Conservation (phyloP, 1,284 basidiomycete genomes). For the Trichosporon sp. region DNA sequence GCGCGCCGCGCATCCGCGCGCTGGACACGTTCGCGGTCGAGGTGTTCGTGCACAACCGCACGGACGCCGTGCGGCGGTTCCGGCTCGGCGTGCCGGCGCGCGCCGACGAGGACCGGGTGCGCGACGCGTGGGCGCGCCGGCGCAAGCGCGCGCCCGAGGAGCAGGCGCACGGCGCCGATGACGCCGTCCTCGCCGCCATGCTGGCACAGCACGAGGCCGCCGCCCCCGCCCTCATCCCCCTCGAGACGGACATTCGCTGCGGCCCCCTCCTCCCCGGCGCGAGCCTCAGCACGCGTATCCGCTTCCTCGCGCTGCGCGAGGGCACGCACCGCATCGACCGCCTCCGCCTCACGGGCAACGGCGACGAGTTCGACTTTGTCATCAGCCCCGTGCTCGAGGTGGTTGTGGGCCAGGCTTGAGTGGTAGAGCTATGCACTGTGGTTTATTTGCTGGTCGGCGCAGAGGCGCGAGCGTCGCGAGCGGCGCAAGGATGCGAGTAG, state of each 20-base stretch:
- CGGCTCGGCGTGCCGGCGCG: slow-evolving; percentile 65
- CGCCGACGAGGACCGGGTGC: slow-evolving; percentile 45
- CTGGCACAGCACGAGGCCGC: slow-evolving; percentile 27
- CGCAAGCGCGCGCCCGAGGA: slow-evolving; percentile 20
- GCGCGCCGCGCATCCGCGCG: slow-evolving; percentile 39
- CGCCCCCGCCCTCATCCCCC: slow-evolving; percentile 60
- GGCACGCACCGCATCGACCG: slow-evolving; percentile 73
- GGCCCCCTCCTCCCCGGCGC: slow-evolving; percentile 74
- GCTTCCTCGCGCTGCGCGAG: slow-evolving; percentile 71
- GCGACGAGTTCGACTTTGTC: slow-evolving; percentile 61
- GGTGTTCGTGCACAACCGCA: slow-evolving; percentile 82
- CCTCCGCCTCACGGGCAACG: slow-evolving; percentile 67
- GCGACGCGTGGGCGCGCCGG: slow-evolving; percentile 27
- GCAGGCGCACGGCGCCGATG: slow-evolving; percentile 27
- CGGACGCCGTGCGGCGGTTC: slow-evolving; percentile 68
- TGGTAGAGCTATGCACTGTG: too few species aligned
- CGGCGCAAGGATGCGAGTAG: too few species aligned
- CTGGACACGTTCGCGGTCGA: slow-evolving; percentile 74
- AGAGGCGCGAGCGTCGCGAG: too few species aligned
- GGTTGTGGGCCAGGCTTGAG: slow-evolving; percentile 14
- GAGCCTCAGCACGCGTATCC: slow-evolving; percentile 79
- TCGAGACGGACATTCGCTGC: slow-evolving; percentile 75
- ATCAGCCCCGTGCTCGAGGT: slow-evolving; percentile 42
- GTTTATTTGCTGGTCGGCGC: too few species aligned
- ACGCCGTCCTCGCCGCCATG: slow-evolving; percentile 40